Evolutionary conservation across 148 eudicot genomes (phyloP), one percentile per base, ranked within the genome.

Genomic region (Arbutus unedo): DNA sequence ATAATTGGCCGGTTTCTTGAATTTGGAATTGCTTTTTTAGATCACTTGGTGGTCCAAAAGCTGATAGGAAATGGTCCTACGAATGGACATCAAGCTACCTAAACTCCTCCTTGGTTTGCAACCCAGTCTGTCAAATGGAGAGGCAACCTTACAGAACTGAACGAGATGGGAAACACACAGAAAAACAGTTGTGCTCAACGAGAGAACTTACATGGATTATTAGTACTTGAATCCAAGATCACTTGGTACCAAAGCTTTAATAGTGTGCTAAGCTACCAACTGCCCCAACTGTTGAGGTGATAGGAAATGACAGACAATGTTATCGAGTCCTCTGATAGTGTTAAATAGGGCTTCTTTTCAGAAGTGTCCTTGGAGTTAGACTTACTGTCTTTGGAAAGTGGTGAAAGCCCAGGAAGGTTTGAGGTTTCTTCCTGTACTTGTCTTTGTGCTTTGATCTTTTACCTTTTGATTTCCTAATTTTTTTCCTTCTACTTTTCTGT

Each of bases 1-100:
- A 50, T 72, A 14, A 44, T 41, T 72, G 14, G 44, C 47, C 55
- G 55, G 54, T 6, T 74, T 21, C 38, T 74, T 74, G 54, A 74
- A 48, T 44, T 41, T 6, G 9, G 38, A 71, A 43, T 71, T 43
- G 75, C 41, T 41, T 71, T 71, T 48, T 71, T 71, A 43, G 75
- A 43, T 71, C 75, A 18, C 41, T 5, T 43, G 49, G 49, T 71
- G 75, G 41, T 48, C 62, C 50, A 71, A 71, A 70, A 16, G 21
- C 75, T 71, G 75, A 71, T 71, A 71, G 75, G 73, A 68, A 68
- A 68, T 67, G 49, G 78, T 21, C 43, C 19, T 10, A 50, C 7
- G 3, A 48, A 74, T 21, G 55, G 13, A 74, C 54, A 23, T 74
- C 54, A 74, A 48, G 9, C 16, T 7, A 48, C 50, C 54, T 8